phyloP scores from a whole-genome alignment of 2,329 filamentous ascomycete genomes.

The Apiospora saccharicola region DNA sequence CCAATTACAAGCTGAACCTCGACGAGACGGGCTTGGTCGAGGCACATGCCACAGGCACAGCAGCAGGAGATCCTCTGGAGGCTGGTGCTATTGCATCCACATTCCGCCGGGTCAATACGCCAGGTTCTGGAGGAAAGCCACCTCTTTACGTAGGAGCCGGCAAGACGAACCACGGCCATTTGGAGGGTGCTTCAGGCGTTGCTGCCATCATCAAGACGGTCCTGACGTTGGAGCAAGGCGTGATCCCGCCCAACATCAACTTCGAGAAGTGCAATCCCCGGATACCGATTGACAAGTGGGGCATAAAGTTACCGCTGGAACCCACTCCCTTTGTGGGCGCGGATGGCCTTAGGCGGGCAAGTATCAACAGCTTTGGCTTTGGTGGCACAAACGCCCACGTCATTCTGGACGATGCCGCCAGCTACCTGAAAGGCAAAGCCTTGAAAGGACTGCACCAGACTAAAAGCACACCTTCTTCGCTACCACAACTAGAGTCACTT shows the following conservation, averaged over 20 bases:
- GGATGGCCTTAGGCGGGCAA: conserved; percentile 35
- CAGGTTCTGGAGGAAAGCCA: not conserved
- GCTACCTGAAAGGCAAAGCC: conserved; percentile 37
- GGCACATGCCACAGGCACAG: conserved; percentile 47
- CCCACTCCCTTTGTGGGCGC: conserved; percentile 33
- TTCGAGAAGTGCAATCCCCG: conserved; percentile 42
- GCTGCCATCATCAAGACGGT: conserved; percentile 38
- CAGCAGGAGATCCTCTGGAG: conserved; percentile 47
- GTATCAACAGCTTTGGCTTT: conserved; percentile 44
- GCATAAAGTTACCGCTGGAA: conserved; percentile 37
- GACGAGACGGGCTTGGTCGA: conserved; percentile 42
- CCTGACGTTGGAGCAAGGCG: conserved; percentile 33
- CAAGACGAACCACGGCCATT: conserved; percentile 43
- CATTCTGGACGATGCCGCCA: conserved; percentile 42
- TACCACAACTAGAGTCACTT: not conserved
- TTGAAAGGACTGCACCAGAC: conserved; percentile 38
- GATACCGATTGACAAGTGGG: conserved; percentile 41
- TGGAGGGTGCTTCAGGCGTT: conserved; percentile 40
- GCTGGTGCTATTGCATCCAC: conserved; percentile 44
- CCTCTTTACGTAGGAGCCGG: conserved; percentile 39
- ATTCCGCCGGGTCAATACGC: conserved; percentile 35
- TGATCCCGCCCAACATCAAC: conserved; percentile 45
- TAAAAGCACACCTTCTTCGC: conserved; percentile 5
- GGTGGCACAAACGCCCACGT: conserved; percentile 46
- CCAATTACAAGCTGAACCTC: conserved; percentile 36